These are phyloP conservation scores for Penicillium verhagenii DNA, from an alignment of 495 filamentous ascomycete species.

Conservation along the genomic window DNA sequence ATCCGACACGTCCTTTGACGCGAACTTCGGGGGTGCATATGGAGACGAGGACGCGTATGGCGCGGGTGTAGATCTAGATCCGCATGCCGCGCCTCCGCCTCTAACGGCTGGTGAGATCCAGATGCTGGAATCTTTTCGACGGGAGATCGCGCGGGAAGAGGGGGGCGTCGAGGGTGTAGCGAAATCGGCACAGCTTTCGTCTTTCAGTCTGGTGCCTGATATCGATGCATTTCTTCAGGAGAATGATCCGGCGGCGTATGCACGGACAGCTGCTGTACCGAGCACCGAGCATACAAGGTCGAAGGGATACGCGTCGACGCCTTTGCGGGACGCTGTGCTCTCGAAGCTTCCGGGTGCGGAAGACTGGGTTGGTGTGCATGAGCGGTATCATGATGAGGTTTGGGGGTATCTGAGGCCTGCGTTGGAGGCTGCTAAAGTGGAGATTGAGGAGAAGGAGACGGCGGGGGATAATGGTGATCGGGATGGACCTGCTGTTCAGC, in stretches of 20 bases:
- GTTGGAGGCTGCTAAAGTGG: constrained; percentile 59
- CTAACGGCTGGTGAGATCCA: constrained; percentile 28
- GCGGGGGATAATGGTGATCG: constrained; percentile 36
- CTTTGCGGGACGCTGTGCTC: constrained; percentile 34
- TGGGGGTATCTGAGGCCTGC: constrained; percentile 71
- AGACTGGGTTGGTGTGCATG: constrained; percentile 63
- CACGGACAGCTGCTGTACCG: background rate
- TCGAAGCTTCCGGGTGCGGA: constrained; percentile 31
- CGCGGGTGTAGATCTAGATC: constrained; percentile 36
- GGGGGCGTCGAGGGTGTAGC: background rate
- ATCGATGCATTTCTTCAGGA: constrained; percentile 35
- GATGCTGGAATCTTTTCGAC: constrained; percentile 40
- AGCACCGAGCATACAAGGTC: background rate
- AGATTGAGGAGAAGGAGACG: constrained; percentile 48
- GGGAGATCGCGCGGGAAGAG: constrained; percentile 6
- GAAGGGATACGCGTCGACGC: background rate
- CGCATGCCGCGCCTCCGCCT: constrained; percentile 15
- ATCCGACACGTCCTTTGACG: constrained; percentile 49
- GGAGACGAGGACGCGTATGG: constrained; percentile 17
- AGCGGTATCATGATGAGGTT: constrained; percentile 70
- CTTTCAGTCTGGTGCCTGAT: constrained; percentile 43
- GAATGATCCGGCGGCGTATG: constrained; percentile 13
- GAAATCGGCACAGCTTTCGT: constrained; percentile 14
- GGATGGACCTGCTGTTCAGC: constrained; percentile 44
- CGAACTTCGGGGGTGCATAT: constrained; percentile 35